A percentile compares a stretch with the other conserved stretches of the same genome.
phyloP scores from a whole-genome alignment of 2,329 filamentous ascomycete genomes.

The Sordariomycetes sp. region DNA sequence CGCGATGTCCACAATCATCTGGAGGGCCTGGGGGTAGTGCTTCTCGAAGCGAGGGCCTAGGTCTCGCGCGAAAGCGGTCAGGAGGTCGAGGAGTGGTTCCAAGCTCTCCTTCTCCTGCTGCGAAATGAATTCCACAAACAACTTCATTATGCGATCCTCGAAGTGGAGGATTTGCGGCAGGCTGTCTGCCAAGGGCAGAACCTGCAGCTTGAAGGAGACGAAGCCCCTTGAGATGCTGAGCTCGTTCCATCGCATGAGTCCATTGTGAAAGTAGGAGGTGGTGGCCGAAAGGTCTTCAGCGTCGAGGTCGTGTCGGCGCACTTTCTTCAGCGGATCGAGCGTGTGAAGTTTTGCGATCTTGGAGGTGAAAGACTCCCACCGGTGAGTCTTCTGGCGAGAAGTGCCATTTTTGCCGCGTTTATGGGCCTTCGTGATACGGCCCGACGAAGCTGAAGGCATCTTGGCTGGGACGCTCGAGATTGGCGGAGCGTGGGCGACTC shows the following conservation, averaged over 20 bases:
- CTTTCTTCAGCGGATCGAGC: constrained; percentile 82
- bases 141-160: constrained; percentile 71
- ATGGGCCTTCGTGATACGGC: constrained; percentile 57
- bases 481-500: neutral
- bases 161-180: constrained; percentile 88
- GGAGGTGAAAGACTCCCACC: constrained; percentile 83
- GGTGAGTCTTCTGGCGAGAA: constrained; percentile 68
- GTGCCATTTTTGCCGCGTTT: constrained; percentile 59
- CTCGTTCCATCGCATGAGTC: constrained; percentile 81
- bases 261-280: constrained; percentile 78
- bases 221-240: constrained; percentile 82
- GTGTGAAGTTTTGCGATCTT: constrained; percentile 84
- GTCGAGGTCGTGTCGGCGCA: constrained; percentile 75
- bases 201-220: constrained; percentile 63
- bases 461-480: constrained; percentile 19
- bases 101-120: constrained; percentile 68
- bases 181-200: constrained; percentile 73
- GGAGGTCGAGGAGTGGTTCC: constrained; percentile 77
- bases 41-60: constrained; percentile 79
- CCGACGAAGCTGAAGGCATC: constrained; percentile 53
- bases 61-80: constrained; percentile 92
- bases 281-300: constrained; percentile 64
- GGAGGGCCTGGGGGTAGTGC: constrained; percentile 68
- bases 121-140: constrained; percentile 66
- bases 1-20: constrained; percentile 67